phyloP scores from a whole-genome alignment of 306 rosid species.

The Malus asiatica region DNA sequence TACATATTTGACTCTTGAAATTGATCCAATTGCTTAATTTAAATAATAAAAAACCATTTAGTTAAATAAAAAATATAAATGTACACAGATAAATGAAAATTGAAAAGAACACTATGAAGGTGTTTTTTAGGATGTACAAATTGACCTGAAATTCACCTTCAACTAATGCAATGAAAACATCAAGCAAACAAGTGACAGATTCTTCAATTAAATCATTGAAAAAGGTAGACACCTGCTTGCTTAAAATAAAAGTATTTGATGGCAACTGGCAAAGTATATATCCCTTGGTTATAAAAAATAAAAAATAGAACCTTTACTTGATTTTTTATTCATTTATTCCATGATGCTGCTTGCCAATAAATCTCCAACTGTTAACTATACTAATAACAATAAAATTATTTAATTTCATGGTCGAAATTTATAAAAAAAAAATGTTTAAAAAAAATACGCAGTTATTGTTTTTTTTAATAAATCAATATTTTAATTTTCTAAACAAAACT shows the following conservation, averaged over 20 bases:
- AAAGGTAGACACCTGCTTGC: slow-evolving; percentile 28
- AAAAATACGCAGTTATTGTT: background rate
- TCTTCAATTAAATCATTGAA: background rate
- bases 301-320: background rate
- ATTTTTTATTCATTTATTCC: background rate
- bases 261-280: background rate
- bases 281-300: slow-evolving; percentile 2
- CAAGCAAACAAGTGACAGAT: background rate
- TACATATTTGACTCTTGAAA: too few relatives aligned
- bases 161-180: background rate
- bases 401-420: too few relatives aligned
- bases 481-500: background rate
- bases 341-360: background rate
- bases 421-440: background rate
- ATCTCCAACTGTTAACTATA: background rate
- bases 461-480: background rate
- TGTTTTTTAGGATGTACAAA: background rate
- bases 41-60: too few relatives aligned
- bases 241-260: slow-evolving; percentile 7
- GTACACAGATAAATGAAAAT: too few relatives aligned
- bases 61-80: too few relatives aligned
- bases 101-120: too few relatives aligned
- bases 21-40: too few relatives aligned
- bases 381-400: background rate
- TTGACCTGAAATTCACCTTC: background rate